A percentile compares a stretch with the other conserved stretches of the same genome.
Conservation (phyloP, 306 rosid genomes). For the Glycine tomentella region DNA sequence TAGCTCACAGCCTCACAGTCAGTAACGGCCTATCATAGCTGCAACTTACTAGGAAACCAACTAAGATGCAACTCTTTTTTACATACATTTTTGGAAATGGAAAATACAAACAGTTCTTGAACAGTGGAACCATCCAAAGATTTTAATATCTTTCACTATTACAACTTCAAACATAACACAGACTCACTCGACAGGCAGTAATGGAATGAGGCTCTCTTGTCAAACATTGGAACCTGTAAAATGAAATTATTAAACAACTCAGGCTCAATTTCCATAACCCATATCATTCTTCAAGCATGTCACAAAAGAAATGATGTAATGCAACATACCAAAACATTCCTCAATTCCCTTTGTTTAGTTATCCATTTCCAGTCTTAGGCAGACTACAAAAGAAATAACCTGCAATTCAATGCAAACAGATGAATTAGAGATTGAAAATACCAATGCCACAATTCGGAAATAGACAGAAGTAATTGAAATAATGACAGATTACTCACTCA, state of each 20-base stretch:
- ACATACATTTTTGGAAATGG: too few relatives aligned
- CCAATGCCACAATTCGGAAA: not conserved
- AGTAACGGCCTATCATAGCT: constrained; percentile 40
- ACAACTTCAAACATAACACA: not conserved
- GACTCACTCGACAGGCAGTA: not conserved
- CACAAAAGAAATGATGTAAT: not conserved
- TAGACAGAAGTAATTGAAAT: not conserved
- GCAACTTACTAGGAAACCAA: too few relatives aligned
- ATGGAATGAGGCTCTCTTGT: not conserved
- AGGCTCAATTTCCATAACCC: not conserved
- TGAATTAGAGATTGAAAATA: not conserved
- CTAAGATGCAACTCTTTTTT: not conserved
- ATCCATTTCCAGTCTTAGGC: not conserved
- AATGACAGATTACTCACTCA: constrained; percentile 5
- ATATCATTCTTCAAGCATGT: not conserved
- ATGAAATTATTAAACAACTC: not conserved
- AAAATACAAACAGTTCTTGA: not conserved
- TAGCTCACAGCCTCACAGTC: constrained; percentile 63
- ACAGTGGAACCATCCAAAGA: not conserved
- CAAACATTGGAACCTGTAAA: not conserved
- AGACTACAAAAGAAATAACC: constrained; percentile 17
- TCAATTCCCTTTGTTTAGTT: not conserved
- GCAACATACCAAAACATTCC: not conserved
- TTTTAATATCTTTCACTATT: not conserved
- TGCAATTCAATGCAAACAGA: not conserved